Conservation (phyloP, 169 alveolate species). For the Perkinsus olseni region DNA sequence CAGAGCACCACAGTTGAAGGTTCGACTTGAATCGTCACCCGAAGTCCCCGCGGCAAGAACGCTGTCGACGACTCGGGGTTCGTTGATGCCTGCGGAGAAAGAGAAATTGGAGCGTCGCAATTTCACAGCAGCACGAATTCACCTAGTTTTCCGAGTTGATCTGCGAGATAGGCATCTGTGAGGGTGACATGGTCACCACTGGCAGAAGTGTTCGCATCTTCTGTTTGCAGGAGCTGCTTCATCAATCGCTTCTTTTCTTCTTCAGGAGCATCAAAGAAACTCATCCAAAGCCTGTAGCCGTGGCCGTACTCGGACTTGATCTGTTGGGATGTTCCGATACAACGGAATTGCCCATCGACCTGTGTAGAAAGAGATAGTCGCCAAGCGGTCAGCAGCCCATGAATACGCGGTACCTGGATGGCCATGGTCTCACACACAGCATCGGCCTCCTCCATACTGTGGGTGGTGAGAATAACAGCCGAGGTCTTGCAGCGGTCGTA, state of each 20-base stretch:
- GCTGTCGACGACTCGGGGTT: neutral
- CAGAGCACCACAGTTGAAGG: neutral
- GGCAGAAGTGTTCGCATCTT: neutral
- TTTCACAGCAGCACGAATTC: neutral
- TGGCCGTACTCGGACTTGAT: constrained; percentile 46
- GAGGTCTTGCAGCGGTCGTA: constrained; percentile 40
- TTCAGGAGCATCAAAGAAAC: neutral
- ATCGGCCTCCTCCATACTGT: constrained; percentile 75
- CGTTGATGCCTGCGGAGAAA: neutral
- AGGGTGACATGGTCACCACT: neutral
- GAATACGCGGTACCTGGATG: constrained; percentile 46
- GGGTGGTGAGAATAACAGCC: constrained; percentile 60
- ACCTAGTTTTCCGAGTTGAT: neutral
- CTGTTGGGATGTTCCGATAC: constrained; percentile 57
- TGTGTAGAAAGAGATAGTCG: constrained; percentile 57
- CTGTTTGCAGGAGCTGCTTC: neutral
- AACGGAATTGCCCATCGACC: constrained; percentile 64
- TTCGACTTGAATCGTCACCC: neutral
- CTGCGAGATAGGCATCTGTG: neutral
- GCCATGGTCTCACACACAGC: constrained; percentile 43
- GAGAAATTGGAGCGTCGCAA: neutral
- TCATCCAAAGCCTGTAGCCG: neutral
- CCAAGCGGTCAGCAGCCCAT: constrained; percentile 50
- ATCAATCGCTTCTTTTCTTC: neutral
- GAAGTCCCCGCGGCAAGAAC: neutral